Conservation (phyloP, 345 rosid genomes). For the Raphanus sativus region DNA sequence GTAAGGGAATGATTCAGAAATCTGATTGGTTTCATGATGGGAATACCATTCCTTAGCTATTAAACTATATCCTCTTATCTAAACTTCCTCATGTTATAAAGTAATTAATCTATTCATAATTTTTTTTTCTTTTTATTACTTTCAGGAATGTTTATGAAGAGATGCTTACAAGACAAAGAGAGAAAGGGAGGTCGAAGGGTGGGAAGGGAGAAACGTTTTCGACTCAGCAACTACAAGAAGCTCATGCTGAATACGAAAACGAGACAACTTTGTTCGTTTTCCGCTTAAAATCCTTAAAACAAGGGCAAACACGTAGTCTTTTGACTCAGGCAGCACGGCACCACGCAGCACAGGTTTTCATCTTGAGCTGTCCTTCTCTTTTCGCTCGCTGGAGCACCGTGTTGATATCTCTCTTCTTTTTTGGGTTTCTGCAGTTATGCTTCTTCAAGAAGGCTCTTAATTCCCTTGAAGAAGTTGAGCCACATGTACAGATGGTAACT, state of each 20-base stretch:
- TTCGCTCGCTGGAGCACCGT: background rate
- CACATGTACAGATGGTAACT: constrained; percentile 62
- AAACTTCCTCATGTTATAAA: background rate
- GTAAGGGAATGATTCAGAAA: constrained; percentile 7
- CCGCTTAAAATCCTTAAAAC: constrained; percentile 86
- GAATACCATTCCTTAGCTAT: constrained; percentile 7
- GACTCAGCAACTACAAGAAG: constrained; percentile 66
- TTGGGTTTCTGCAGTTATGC: constrained; percentile 57
- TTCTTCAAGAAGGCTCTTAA: constrained; percentile 81
- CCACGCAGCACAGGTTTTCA: constrained; percentile 96
- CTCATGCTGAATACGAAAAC: constrained; percentile 77
- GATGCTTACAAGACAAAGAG: constrained; percentile 62
- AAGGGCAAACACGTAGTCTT: constrained; percentile 95
- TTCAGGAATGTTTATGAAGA: constrained; percentile 66
- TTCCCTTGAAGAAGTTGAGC: constrained; percentile 84
- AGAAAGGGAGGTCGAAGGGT: constrained; percentile 71
- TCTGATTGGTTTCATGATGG: constrained; percentile 4
- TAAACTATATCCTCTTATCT: constrained; percentile 3
- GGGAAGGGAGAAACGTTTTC: constrained; percentile 74
- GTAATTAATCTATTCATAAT: constrained; percentile 10
- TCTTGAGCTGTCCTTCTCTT: constrained; percentile 11
- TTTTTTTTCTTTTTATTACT: constrained; percentile 23
- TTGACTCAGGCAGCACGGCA: constrained; percentile 97
- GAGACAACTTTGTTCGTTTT: constrained; percentile 89
- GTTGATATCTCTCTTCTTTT: background rate